Base-by-base conservation (phyloP, 352 stramenopile species). In the Globisporangium recalcitrans region DNA sequence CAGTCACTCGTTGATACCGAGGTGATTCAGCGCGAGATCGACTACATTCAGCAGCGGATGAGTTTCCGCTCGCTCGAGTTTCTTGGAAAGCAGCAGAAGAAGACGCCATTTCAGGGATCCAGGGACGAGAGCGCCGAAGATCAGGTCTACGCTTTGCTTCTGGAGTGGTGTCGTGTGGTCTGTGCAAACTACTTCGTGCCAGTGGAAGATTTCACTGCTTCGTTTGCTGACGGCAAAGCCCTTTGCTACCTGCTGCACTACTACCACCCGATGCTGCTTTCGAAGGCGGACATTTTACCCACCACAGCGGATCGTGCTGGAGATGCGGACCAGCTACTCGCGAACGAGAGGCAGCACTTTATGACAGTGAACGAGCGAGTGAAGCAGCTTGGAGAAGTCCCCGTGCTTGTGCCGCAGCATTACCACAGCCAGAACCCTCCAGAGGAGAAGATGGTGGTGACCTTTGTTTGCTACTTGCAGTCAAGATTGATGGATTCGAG, bases 211-310 rank as follows among this genome's bases (percentile, higher is more conserved):
- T 98, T 98, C 60, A 96, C 94, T 1, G 71, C 67, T 0, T 98
- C 91, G 16, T 98, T 98, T 76, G 87, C 91, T 19, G 95, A 98
- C 54, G 96, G 96, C 7, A 90, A 83, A 27, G 93, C 77, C 13
- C 68, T 98, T 27, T 98, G 95, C 68, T 87, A 97, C 24, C 71
- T 99, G 22, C 68, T 99, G 29, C 93, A 98, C 67, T 98, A 98
- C 70, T 99, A 99, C 62, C 95, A 98, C 64, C 96, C 96, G 4
- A 85, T 86, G 68, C 67, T 98, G 8, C 57, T 98, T 11, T 72
- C 72, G 10, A 92, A 90, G 64, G 52, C 67, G 13, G 80, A 92
- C 38, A 78, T 92, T 42, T 56, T 72, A 13, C 34, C 70, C 9
- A 90, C 82, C 32, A 90, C 74, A 0, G 70, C 60, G 22, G 68